phyloP scores from a whole-genome alignment of 768 basidiomycete genomes.

The Pholiota microspora region DNA sequence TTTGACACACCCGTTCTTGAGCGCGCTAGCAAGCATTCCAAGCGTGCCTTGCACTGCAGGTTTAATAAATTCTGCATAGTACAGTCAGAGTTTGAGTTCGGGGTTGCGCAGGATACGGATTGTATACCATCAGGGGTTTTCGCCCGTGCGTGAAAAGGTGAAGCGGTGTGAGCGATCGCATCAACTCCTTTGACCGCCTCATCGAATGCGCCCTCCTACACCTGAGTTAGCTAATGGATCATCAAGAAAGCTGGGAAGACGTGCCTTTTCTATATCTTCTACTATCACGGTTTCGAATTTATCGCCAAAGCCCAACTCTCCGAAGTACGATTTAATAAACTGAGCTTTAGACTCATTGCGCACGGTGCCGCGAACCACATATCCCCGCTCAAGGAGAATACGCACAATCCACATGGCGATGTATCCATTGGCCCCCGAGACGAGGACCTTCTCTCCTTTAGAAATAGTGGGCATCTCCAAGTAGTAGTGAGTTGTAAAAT shows the following conservation, averaged over 20 bases:
- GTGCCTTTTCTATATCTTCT: constrained; percentile 55
- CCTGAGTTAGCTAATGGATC: not conserved
- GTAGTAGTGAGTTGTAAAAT: too few relatives aligned
- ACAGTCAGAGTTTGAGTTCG: not conserved
- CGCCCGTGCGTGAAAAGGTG: constrained; percentile 50
- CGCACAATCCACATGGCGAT: constrained; percentile 58
- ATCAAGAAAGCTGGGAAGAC: constrained; percentile 10
- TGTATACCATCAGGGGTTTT: constrained; percentile 39
- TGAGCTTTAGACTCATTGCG: constrained; percentile 58
- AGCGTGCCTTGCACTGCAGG: constrained; percentile 76
- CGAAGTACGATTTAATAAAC: constrained; percentile 54
- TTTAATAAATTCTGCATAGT: constrained; percentile 52
- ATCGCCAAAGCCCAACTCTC: constrained; percentile 45
- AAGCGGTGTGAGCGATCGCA: constrained; percentile 68
- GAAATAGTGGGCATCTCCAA: constrained; percentile 16
- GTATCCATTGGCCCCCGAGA: constrained; percentile 61
- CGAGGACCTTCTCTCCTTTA: constrained; percentile 34
- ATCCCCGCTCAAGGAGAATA: constrained; percentile 58
- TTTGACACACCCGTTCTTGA: constrained; percentile 45
- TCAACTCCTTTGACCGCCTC: constrained; percentile 76
- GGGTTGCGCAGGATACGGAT: not conserved
- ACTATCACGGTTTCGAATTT: constrained; percentile 66
- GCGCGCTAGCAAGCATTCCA: constrained; percentile 58
- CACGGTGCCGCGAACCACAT: constrained; percentile 65
- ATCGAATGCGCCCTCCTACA: constrained; percentile 68